Base-by-base conservation (phyloP, 1,139 yeast genomes). In the Geotrichum carabidarum region DNA sequence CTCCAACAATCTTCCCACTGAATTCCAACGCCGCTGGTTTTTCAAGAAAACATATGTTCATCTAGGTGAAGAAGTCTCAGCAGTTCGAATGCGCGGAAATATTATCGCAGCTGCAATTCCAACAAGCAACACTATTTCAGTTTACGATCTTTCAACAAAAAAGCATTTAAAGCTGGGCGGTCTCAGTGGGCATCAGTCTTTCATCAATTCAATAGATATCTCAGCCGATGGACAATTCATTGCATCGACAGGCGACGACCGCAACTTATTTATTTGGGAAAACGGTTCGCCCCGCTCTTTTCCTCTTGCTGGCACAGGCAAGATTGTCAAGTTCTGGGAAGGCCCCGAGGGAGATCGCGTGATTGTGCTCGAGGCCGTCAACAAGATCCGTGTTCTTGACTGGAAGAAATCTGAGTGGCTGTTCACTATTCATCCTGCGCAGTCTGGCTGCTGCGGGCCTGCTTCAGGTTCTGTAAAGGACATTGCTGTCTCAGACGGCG, bases 171-270 rank as follows among this genome's bases (percentile, higher is more conserved):
- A 38, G 17, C 57, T 62, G 11, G 63, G 59, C 6, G 65, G 63
- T n/a, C 48, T 59, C 5, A 44, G 62, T 12, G 64, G 68, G 12
- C 72, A 67, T 51, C 53, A 57, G 4, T 64, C 64, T 3, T 67
- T 63, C 42, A 61, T 71, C 8, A 70, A 66, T 49, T 60, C 64
- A 2, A 48, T 71, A n/a, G 74, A 71, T 50, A 62, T 71, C 17
- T 63, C 70, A 0, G 61, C 64, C 8, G 62, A 59, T 30, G 74
- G 74, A 0, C 44, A 60, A 2, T 42, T 37, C 12, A 62, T 70
- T 30, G 72, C 66, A 0, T 62, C 69, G 4, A 62, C 67, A 18
- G 70, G 71, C 15, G 73, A 70, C 56, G 74, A 71, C 53, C 58
- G 66, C 27, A 60, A 58, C 8, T 56, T 71, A 8, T 48, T 64